Conservation (phyloP, 441 rosid species). For the Croton setiger region DNA sequence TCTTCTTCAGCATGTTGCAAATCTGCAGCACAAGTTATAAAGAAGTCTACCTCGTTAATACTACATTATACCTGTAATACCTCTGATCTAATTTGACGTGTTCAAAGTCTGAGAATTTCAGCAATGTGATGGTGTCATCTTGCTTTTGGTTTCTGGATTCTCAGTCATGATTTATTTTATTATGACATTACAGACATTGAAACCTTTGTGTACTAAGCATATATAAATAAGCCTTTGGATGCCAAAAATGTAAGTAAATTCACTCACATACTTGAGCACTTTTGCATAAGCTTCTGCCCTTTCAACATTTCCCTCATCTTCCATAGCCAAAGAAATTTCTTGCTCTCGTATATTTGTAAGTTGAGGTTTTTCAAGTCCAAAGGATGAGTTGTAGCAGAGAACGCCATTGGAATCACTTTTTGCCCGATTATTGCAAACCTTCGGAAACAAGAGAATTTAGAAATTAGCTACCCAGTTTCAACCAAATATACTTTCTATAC, state of each 20-base stretch:
- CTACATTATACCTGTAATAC: not conserved
- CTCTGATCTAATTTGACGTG: not conserved
- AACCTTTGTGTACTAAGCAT: not conserved
- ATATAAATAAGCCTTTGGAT: not conserved
- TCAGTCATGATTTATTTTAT: not conserved
- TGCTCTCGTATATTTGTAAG: constrained; percentile 38
- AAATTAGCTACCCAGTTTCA: constrained; percentile 13
- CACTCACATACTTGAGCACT: constrained; percentile 77
- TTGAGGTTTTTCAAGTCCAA: constrained; percentile 28
- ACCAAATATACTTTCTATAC: not conserved
- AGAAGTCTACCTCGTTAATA: not conserved
- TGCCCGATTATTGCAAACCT: constrained; percentile 37
- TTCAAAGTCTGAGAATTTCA: not conserved
- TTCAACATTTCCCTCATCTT: constrained; percentile 52
- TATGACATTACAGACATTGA: not conserved
- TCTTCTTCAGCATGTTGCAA: constrained; percentile 76
- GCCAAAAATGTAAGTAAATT: constrained; percentile 4
- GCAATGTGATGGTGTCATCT: not conserved
- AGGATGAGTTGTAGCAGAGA: constrained; percentile 23
- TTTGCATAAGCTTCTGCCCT: constrained; percentile 79
- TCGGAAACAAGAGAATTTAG: constrained; percentile 25
- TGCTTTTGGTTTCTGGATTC: not conserved
- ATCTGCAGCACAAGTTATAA: constrained; percentile 45
- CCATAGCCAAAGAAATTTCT: constrained; percentile 35
- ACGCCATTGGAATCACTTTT: constrained; percentile 26